Conservation (phyloP, 2,329 filamentous ascomycete genomes). For the Arthrobotrys musiformis region DNA sequence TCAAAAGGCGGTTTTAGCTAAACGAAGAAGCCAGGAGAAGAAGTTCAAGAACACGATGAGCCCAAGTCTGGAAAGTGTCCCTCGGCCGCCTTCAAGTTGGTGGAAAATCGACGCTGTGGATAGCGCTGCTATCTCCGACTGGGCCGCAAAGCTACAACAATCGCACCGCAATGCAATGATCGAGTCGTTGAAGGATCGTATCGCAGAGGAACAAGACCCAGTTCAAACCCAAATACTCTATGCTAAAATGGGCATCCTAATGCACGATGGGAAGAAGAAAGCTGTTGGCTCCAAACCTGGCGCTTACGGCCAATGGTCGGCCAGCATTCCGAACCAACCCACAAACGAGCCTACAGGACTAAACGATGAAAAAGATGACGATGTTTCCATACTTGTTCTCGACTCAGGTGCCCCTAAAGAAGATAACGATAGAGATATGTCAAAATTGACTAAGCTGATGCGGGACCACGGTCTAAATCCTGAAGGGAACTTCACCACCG, state of each 20-base stretch:
- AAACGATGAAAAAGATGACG: not conserved
- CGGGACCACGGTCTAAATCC: not conserved
- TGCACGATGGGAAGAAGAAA: not conserved
- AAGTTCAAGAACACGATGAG: not conserved
- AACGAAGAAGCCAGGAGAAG: slow-evolving; percentile 7
- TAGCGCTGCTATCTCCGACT: slow-evolving; percentile 17
- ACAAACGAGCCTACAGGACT: not conserved
- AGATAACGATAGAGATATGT: not conserved
- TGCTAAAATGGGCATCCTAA: slow-evolving; percentile 6
- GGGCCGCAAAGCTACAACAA: slow-evolving; percentile 41
- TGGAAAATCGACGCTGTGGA: slow-evolving; percentile 23
- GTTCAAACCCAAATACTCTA: slow-evolving; percentile 17
- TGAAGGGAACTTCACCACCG: not conserved
- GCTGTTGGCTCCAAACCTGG: not conserved
- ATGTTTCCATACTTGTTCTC: not conserved
- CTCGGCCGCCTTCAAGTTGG: not conserved
- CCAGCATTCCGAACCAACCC: too few relatives aligned
- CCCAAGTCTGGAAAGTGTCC: not conserved
- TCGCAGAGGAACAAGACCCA: slow-evolving; percentile 19
- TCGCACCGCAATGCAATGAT: slow-evolving; percentile 16
- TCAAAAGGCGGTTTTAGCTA: not conserved
- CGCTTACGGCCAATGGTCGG: not conserved
- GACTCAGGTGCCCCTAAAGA: not conserved
- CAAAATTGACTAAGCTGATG: not conserved
- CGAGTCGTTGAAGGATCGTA: not conserved